Conservation (phyloP, 1,139 yeast species). For the Magnusiomyces tetraspermus region DNA sequence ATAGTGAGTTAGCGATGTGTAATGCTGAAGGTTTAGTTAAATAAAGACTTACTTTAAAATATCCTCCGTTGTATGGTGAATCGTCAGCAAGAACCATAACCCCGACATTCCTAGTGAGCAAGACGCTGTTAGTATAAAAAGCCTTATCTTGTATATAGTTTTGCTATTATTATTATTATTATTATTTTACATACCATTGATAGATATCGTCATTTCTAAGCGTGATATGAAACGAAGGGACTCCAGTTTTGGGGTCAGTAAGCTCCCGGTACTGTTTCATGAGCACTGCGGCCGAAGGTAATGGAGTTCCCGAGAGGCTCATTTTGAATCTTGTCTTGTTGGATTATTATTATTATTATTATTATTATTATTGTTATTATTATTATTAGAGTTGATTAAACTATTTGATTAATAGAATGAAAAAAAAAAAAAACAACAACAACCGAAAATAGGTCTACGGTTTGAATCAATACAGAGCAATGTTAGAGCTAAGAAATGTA, state of each 20-base stretch:
- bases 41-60: constrained; percentile 44
- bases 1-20: too few relatives aligned
- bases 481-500: too few relatives aligned
- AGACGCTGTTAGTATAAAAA: neutral
- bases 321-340: neutral
- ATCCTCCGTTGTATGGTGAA: constrained; percentile 92
- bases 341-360: too few relatives aligned
- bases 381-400: too few relatives aligned
- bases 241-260: constrained; percentile 85
- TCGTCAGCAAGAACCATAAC: constrained; percentile 86
- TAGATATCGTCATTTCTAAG: constrained; percentile 75
- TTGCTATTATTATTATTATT: too few relatives aligned
- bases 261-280: constrained; percentile 92
- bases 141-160: too few relatives aligned
- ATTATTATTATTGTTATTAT: too few relatives aligned
- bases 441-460: too few relatives aligned
- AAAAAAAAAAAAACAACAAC: too few relatives aligned
- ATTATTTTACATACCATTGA: constrained; percentile 48
- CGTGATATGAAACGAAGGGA: constrained; percentile 81
- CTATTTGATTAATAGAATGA: too few relatives aligned
- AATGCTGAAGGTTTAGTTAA: too few relatives aligned
- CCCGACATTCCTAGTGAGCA: constrained; percentile 55
- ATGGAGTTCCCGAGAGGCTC: neutral
- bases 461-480: too few relatives aligned
- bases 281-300: constrained; percentile 53